A percentile compares a stretch with the other conserved stretches of the same genome.
These are phyloP conservation scores for Xylariaceae sp. DNA, from an alignment of 2,329 filamentous ascomycete species.

Conservation along the genomic window DNA sequence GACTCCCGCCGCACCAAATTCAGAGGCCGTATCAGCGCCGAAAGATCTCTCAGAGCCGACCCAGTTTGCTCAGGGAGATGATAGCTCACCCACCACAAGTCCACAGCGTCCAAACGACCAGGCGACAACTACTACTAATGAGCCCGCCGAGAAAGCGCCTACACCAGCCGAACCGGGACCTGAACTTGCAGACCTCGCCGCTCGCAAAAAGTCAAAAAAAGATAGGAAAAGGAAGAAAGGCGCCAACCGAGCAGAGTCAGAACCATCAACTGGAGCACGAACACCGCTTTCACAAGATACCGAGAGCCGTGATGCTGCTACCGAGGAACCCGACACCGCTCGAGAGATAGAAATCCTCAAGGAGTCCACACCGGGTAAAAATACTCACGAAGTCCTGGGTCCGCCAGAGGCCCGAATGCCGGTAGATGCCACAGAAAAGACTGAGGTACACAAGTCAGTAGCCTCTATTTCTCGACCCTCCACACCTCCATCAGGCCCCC, in stretches of 20 bases:
- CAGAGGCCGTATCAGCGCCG: background rate
- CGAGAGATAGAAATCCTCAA: conserved; percentile 12
- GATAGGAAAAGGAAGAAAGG: conserved; percentile 34
- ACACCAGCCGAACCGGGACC: conserved; percentile 10
- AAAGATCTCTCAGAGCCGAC: conserved; percentile 6
- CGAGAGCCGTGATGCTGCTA: no score
- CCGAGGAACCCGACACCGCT: conserved; percentile 10
- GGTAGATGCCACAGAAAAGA: no score
- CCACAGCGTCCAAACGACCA: no score
- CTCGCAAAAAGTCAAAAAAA: conserved; percentile 33
- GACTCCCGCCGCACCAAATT: conserved; percentile 3
- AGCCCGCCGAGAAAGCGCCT: conserved; percentile 5
- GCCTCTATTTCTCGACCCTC: conserved; percentile 15
- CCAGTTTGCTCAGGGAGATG: no score
- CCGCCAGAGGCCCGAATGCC: conserved; percentile 21
- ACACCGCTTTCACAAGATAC: conserved; percentile 14
- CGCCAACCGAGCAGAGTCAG: conserved; percentile 19
- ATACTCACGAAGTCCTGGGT: conserved; percentile 16
- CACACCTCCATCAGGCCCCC: conserved; percentile 14
- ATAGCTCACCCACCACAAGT: no score
- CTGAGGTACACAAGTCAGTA: no score
- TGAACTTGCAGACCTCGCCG: conserved; percentile 12
- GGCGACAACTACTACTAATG: no score
- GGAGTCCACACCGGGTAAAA: conserved; percentile 9
- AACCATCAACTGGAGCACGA: conserved; percentile 15